Evolutionary conservation across 176 grass and related monocot genomes (phyloP).

Genomic region (Dendrocalamus sinicus): DNA sequence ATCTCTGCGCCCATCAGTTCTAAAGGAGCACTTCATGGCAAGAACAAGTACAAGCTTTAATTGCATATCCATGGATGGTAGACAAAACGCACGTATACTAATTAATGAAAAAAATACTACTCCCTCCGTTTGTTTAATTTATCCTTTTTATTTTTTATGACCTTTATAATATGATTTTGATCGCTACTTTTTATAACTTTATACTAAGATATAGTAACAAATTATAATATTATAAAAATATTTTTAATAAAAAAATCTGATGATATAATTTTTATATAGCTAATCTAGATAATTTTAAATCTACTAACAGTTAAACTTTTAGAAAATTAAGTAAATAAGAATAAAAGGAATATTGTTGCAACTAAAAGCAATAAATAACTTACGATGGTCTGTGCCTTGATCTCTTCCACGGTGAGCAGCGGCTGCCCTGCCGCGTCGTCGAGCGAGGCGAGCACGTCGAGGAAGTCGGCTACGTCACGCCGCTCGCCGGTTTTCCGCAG

Average conservation of each 20-base stretch:
- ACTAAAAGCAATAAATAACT: background rate
- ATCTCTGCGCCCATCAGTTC: background rate
- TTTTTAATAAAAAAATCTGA: too few relatives aligned
- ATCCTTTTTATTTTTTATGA: too few relatives aligned
- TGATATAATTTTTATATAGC: too few relatives aligned
- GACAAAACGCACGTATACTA: background rate
- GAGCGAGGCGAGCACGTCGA: slow-evolving; percentile 51
- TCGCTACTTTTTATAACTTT: too few relatives aligned
- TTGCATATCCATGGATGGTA: background rate
- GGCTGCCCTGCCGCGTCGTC: background rate
- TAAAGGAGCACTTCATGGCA: background rate
- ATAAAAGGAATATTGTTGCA: too few relatives aligned
- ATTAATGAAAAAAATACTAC: background rate
- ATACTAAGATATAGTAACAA: too few relatives aligned
- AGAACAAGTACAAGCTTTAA: background rate
- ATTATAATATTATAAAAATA: too few relatives aligned
- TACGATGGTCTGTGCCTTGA: slow-evolving; percentile 51
- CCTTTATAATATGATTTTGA: too few relatives aligned
- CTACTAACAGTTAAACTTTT: too few relatives aligned
- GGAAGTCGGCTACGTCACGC: slow-evolving; percentile 35
- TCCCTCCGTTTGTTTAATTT: too few relatives aligned
- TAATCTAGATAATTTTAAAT: too few relatives aligned
- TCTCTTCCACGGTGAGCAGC: slow-evolving; percentile 45
- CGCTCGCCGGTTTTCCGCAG: slow-evolving; percentile 27
- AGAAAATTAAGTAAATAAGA: too few relatives aligned